Conservation (phyloP, 2,329 filamentous ascomycete genomes). For the Fusarium tuaranense region DNA sequence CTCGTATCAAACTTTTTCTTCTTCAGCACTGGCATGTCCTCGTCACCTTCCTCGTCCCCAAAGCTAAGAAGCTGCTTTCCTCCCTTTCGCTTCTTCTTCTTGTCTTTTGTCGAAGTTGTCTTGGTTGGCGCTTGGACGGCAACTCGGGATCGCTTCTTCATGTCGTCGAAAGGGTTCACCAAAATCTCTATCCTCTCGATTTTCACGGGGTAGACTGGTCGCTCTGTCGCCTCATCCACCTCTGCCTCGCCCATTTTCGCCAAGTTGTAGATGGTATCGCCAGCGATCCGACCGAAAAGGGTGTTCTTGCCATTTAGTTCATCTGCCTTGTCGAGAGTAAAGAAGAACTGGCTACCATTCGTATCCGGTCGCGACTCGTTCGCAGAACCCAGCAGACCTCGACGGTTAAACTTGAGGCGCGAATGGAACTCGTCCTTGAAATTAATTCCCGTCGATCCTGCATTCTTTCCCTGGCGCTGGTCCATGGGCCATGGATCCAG, state of each 20-base stretch:
- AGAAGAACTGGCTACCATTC: constrained; percentile 97
- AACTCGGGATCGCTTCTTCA: constrained; percentile 75
- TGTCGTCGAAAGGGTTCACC: constrained; percentile 85
- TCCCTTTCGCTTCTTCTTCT: constrained; percentile 78
- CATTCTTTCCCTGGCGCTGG: constrained; percentile 70
- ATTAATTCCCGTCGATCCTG: constrained; percentile 68
- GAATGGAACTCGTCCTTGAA: constrained; percentile 92
- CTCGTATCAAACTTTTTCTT: constrained; percentile 84
- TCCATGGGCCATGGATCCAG: constrained; percentile 80
- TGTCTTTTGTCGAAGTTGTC: constrained; percentile 59
- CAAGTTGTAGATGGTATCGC: constrained; percentile 96
- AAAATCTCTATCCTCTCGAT: constrained; percentile 80
- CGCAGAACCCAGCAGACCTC: constrained; percentile 95
- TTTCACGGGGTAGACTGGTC: constrained; percentile 87
- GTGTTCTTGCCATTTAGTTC: constrained; percentile 93
- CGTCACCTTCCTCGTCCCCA: constrained; percentile 73
- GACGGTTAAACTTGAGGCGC: constrained; percentile 89
- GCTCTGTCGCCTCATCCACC: constrained; percentile 80
- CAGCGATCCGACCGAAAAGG: constrained; percentile 90
- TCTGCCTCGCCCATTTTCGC: constrained; percentile 94
- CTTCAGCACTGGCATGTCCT: constrained; percentile 70
- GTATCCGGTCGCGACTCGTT: constrained; percentile 82
- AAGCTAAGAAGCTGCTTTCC: constrained; percentile 85
- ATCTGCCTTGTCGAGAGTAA: constrained; percentile 86
- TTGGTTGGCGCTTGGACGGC: constrained; percentile 60